Evolutionary conservation across 306 rosid species (phyloP).

Genomic region (Glycine latifolia): DNA sequence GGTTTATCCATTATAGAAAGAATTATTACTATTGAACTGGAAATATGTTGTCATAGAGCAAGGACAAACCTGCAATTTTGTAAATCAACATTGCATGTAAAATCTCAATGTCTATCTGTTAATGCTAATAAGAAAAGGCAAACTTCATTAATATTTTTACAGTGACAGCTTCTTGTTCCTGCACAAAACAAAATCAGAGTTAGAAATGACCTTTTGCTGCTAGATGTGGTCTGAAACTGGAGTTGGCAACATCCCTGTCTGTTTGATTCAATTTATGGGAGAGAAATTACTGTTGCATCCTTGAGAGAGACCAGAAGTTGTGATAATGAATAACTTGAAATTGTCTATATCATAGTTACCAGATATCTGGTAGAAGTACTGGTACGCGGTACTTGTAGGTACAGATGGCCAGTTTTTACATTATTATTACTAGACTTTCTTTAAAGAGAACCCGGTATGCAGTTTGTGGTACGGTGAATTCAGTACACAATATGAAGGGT

Average conservation of each 20-base stretch:
- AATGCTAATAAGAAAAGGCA: conserved; percentile 32
- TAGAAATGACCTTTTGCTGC: conserved; percentile 17
- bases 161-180: conserved; percentile 49
- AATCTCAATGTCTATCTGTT: conserved; percentile 8
- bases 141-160: conserved; percentile 50
- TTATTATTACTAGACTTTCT: neutral
- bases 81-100: conserved; percentile 14
- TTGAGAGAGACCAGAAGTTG: conserved; percentile 27
- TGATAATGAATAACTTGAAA: neutral
- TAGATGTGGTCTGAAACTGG: conserved; percentile 21
- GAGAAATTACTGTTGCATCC: conserved; percentile 38
- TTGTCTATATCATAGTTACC: conserved; percentile 14
- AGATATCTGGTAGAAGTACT: neutral
- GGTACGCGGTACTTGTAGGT: neutral
- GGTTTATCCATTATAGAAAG: neutral
- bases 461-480: neutral
- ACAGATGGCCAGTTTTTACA: neutral
- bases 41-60: neutral
- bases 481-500: neutral
- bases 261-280: conserved; percentile 38
- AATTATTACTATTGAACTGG: conserved; percentile 13
- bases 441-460: neutral
- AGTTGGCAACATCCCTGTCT: conserved; percentile 10
- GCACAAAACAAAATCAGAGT: conserved; percentile 36
- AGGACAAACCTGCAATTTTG: conserved; percentile 18